Conservation (phyloP, 2,329 filamentous ascomycete species). For the Pseudogymnoascus sp. region DNA sequence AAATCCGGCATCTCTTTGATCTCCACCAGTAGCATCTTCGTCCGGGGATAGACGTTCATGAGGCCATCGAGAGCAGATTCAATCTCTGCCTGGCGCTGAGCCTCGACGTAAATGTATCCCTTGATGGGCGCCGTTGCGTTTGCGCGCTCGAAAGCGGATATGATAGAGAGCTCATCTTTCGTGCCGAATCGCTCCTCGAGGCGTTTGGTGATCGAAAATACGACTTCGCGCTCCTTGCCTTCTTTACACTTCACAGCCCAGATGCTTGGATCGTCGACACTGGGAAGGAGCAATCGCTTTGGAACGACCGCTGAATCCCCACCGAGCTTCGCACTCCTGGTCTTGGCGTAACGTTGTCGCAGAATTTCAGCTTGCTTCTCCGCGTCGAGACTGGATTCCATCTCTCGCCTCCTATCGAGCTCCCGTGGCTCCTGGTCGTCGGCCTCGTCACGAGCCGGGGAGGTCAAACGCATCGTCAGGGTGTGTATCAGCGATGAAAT, state of each 20-base stretch:
- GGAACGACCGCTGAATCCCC: slow-evolving; percentile 73
- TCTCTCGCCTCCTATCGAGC: slow-evolving; percentile 84
- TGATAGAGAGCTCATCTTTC: slow-evolving; percentile 76
- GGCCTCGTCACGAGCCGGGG: slow-evolving; percentile 65
- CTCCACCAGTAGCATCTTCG: slow-evolving; percentile 80
- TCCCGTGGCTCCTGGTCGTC: slow-evolving; percentile 91
- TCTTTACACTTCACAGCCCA: slow-evolving; percentile 92
- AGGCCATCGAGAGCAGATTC: slow-evolving; percentile 75
- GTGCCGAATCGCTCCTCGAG: slow-evolving; percentile 73
- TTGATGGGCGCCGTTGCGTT: slow-evolving; percentile 73
- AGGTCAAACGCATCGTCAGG: slow-evolving; percentile 80
- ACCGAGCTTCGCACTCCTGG: slow-evolving; percentile 60
- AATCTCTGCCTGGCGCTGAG: slow-evolving; percentile 79
- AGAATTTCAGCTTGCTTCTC: slow-evolving; percentile 87
- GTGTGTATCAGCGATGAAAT: slow-evolving; percentile 83
- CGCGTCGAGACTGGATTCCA: slow-evolving; percentile 81
- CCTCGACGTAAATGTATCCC: slow-evolving; percentile 93
- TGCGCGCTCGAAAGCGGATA: slow-evolving; percentile 85
- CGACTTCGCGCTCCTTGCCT: slow-evolving; percentile 88
- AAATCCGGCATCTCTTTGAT: slow-evolving; percentile 98
- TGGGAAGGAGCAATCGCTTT: slow-evolving; percentile 79
- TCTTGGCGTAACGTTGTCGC: slow-evolving; percentile 79
- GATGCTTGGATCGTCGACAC: slow-evolving; percentile 91
- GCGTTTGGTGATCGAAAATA: slow-evolving; percentile 82
- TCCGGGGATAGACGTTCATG: slow-evolving; percentile 82